Percentiles rank a stretch among this genome's conserved stretches.
Conservation (phyloP, 2,329 filamentous ascomycete species). For the Westerdykella aurantiaca region DNA sequence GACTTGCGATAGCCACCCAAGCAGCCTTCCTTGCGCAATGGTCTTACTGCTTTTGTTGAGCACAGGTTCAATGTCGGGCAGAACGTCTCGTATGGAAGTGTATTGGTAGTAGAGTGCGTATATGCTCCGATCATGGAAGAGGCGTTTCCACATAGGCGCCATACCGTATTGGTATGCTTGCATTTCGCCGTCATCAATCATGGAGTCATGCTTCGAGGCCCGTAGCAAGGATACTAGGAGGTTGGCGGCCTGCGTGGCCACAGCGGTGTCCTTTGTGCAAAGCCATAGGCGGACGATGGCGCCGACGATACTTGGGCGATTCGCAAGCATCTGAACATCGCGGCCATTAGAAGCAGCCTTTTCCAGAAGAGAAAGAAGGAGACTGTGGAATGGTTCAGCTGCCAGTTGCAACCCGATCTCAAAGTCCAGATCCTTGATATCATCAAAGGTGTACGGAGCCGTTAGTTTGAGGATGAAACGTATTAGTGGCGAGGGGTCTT, state of each 20-base stretch:
- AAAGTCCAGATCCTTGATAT: slow-evolving; percentile 48
- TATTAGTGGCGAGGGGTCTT: slow-evolving; percentile 53
- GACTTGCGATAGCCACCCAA: slow-evolving; percentile 53
- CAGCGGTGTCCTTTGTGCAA: slow-evolving; percentile 49
- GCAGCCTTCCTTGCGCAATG: slow-evolving; percentile 54
- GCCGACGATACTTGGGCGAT: slow-evolving; percentile 49
- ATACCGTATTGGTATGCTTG: slow-evolving; percentile 24
- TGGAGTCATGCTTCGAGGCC: slow-evolving; percentile 37
- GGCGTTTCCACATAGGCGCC: slow-evolving; percentile 53
- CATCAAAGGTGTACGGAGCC: slow-evolving; percentile 38
- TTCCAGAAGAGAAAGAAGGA: slow-evolving; percentile 51
- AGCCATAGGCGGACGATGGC: slow-evolving; percentile 56
- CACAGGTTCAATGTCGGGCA: slow-evolving; percentile 26
- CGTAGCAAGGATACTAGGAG: slow-evolving; percentile 50
- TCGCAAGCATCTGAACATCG: slow-evolving; percentile 55
- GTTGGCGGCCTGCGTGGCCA: slow-evolving; percentile 50
- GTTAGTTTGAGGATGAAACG: slow-evolving; percentile 49
- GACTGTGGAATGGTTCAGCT: slow-evolving; percentile 48
- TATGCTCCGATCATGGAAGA: slow-evolving; percentile 56
- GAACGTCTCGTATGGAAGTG: slow-evolving; percentile 43
- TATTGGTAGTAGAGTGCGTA: slow-evolving; percentile 53
- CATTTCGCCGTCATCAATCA: slow-evolving; percentile 23
- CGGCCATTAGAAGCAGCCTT: slow-evolving; percentile 49
- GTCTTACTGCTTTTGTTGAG: slow-evolving; percentile 51
- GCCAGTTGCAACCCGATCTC: slow-evolving; percentile 49